Evolutionary conservation across 257 asterid species (phyloP).

Genomic region (Echites panduratus): DNA sequence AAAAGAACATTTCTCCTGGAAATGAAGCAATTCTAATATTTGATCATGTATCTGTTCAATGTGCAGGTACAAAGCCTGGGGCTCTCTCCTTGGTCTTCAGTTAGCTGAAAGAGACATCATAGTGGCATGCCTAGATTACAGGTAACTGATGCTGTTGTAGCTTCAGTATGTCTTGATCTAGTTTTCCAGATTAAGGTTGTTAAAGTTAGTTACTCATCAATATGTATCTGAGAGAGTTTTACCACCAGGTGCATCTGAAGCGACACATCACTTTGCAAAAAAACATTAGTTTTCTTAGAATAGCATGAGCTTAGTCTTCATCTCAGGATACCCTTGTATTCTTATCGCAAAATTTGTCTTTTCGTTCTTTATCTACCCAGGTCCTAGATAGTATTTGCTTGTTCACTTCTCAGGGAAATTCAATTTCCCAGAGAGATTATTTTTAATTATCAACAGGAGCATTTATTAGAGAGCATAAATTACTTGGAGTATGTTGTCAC

Average conservation of each 20-base stretch:
- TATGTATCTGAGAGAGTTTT: background rate
- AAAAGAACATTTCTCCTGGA: background rate
- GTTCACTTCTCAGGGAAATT: background rate
- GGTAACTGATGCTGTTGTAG: constrained; percentile 39
- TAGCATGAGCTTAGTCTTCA: background rate
- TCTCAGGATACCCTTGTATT: background rate
- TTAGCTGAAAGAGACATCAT: constrained; percentile 86
- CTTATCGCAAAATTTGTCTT: background rate
- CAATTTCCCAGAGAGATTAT: background rate
- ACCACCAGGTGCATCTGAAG: background rate
- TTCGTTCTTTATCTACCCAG: background rate
- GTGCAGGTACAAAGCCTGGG: constrained; percentile 98
- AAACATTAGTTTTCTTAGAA: background rate
- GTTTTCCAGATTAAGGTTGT: background rate
- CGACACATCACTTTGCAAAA: background rate
- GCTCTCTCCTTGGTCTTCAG: constrained; percentile 84
- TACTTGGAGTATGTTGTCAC: background rate
- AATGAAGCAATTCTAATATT: constrained; percentile 9
- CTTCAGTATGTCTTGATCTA: background rate
- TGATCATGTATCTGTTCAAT: constrained; percentile 3
- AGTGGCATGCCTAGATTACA: constrained; percentile 94
- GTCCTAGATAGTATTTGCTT: background rate
- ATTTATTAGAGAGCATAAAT: background rate
- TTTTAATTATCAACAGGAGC: background rate
- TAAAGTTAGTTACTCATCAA: background rate